phyloP scores from a whole-genome alignment of 2,329 filamentous ascomycete genomes.

The Colletotrichum sojae region DNA sequence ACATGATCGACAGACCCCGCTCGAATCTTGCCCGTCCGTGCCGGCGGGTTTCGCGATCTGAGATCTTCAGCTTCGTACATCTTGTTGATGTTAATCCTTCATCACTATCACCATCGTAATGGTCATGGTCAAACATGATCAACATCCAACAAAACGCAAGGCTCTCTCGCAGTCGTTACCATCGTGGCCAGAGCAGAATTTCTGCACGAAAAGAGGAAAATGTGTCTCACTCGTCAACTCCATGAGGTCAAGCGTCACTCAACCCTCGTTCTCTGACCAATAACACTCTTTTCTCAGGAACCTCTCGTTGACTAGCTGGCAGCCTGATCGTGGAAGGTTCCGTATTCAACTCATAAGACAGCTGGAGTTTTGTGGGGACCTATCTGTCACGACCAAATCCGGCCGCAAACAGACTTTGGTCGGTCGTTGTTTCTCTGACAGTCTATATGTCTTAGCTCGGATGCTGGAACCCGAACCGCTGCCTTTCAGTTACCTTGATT shows the following conservation, averaged over 20 bases:
- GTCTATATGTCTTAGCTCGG: constrained; percentile 25
- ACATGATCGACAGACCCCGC: constrained; percentile 16
- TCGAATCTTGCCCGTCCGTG: not conserved
- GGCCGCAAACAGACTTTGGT: constrained; percentile 22
- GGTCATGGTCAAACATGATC: constrained; percentile 29
- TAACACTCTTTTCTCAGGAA: not conserved
- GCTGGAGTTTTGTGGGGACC: not conserved
- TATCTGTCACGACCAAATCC: constrained; percentile 19
- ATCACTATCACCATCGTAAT: constrained; percentile 1
- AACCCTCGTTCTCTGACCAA: constrained; percentile 26
- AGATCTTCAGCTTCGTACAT: constrained; percentile 4
- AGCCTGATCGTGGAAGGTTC: constrained; percentile 13
- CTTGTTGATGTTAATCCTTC: not conserved
- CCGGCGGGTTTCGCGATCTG: constrained; percentile 13
- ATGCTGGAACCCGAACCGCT: constrained; percentile 7
- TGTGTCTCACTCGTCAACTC: constrained; percentile 13
- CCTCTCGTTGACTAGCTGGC: not conserved
- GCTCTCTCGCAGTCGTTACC: not conserved
- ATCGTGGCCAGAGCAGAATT: constrained; percentile 11
- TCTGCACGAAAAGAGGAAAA: constrained; percentile 23
- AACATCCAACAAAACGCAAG: constrained; percentile 7
- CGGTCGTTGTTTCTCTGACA: constrained; percentile 23
- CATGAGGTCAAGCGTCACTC: constrained; percentile 23
- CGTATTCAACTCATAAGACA: constrained; percentile 1
- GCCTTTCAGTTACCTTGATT: not conserved